Conservation (phyloP, 257 asterid species). For the Solanum commersonii region DNA sequence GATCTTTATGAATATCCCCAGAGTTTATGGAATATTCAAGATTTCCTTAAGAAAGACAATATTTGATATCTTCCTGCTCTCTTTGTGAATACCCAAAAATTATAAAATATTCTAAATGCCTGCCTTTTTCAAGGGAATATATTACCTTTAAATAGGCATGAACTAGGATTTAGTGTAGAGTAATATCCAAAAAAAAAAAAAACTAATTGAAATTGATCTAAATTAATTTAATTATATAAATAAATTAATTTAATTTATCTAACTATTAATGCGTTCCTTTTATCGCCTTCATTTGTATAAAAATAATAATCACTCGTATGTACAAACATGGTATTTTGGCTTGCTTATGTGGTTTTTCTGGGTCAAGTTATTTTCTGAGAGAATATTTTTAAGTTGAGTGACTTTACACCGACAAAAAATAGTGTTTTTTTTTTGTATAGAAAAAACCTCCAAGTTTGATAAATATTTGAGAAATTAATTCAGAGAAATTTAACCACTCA, state of each 20-base stretch:
- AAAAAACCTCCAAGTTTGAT: neutral
- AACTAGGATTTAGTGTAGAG: neutral
- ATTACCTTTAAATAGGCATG: neutral
- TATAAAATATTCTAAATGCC: too few relatives aligned
- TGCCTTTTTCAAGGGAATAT: neutral
- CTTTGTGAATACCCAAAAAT: neutral
- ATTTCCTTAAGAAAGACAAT: neutral
- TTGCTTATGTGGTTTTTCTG: neutral
- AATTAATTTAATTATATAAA: too few relatives aligned
- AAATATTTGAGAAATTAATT: neutral
- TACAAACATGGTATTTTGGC: neutral
- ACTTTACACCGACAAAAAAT: neutral
- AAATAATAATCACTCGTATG: neutral
- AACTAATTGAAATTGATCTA: neutral
- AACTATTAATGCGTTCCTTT: neutral
- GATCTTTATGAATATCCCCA: neutral
- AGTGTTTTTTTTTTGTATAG: neutral
- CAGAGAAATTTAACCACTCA: neutral
- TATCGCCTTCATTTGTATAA: neutral
- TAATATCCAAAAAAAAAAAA: too few relatives aligned
- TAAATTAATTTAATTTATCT: neutral
- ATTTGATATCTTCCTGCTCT: too few relatives aligned
- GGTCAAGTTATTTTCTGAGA: neutral
- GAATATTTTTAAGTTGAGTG: neutral
- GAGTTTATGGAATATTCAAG: too few relatives aligned